These are phyloP conservation scores for Colletotrichum filicis DNA, from an alignment of 2,329 filamentous ascomycete genomes.

Conservation along the genomic window DNA sequence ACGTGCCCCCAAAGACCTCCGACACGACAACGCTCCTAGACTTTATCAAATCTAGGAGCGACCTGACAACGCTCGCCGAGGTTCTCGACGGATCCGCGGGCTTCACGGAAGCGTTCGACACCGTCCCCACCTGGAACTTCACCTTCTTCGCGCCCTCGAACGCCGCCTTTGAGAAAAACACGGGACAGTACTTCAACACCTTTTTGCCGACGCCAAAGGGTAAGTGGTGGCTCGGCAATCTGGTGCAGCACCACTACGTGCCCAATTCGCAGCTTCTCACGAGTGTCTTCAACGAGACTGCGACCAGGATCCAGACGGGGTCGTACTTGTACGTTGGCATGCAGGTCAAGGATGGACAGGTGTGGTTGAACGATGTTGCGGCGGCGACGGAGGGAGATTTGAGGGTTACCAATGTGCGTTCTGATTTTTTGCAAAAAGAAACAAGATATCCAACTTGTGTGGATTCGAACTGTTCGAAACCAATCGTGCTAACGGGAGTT, in stretches of 20 bases:
- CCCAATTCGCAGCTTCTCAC: conserved; percentile 39
- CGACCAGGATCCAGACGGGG: conserved; percentile 40
- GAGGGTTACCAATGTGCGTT: conserved; percentile 14
- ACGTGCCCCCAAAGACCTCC: neutral
- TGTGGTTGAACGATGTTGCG: conserved; percentile 40
- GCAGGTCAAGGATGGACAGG: conserved; percentile 32
- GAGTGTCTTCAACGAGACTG: conserved; percentile 37
- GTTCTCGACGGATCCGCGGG: conserved; percentile 32
- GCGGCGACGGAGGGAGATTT: conserved; percentile 27
- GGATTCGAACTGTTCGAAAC: neutral
- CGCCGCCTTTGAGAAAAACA: conserved; percentile 41
- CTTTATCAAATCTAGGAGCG: conserved; percentile 9
- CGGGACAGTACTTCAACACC: conserved; percentile 41
- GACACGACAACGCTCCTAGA: conserved; percentile 5
- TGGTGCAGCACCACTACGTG: conserved; percentile 41
- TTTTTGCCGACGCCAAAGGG: conserved; percentile 41
- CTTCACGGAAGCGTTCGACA: conserved; percentile 43
- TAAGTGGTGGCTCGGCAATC: conserved; percentile 42
- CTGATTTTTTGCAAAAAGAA: no score
- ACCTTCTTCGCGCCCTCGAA: conserved; percentile 46
- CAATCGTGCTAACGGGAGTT: neutral
- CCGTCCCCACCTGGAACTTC: conserved; percentile 40
- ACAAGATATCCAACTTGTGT: neutral
- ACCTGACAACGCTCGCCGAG: neutral
- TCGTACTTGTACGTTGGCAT: conserved; percentile 40